phyloP scores from a whole-genome alignment of 345 rosid species.

The Viola odorata region DNA sequence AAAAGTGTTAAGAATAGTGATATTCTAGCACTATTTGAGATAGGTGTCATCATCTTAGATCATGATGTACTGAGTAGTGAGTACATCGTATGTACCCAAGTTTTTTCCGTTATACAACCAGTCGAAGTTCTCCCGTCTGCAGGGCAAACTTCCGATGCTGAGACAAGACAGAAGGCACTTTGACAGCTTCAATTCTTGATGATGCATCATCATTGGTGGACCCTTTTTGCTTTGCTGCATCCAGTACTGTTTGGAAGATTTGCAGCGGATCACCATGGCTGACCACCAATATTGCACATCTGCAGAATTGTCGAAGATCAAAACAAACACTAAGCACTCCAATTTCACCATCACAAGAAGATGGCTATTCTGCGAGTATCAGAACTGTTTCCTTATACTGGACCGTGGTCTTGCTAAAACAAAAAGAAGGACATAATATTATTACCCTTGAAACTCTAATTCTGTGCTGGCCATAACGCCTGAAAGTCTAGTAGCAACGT shows the following conservation, averaged over 20 bases:
- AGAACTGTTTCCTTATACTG: background rate
- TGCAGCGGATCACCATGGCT: constrained; percentile 96
- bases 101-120: constrained; percentile 37
- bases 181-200: constrained; percentile 40
- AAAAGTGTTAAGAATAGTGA: too few relatives aligned
- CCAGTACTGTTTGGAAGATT: constrained; percentile 68
- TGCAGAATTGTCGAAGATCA: constrained; percentile 17
- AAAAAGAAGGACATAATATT: constrained; percentile 13
- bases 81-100: too few relatives aligned
- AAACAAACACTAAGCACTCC: background rate
- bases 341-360: background rate
- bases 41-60: too few relatives aligned
- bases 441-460: constrained; percentile 68
- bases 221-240: constrained; percentile 42
- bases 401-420: background rate
- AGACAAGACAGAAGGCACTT: constrained; percentile 51
- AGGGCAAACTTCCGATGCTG: constrained; percentile 74
- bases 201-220: constrained; percentile 22
- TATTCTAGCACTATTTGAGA: too few relatives aligned
- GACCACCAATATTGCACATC: constrained; percentile 62
- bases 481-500: constrained; percentile 72
- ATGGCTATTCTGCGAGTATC: background rate
- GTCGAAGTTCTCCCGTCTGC: constrained; percentile 72
- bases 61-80: too few relatives aligned
- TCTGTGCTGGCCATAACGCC: constrained; percentile 48